A percentile compares a stretch with the other conserved stretches of the same genome.
These are phyloP conservation scores for Pythium dissimile DNA, from an alignment of 352 stramenopile species.

Conservation along the genomic window DNA sequence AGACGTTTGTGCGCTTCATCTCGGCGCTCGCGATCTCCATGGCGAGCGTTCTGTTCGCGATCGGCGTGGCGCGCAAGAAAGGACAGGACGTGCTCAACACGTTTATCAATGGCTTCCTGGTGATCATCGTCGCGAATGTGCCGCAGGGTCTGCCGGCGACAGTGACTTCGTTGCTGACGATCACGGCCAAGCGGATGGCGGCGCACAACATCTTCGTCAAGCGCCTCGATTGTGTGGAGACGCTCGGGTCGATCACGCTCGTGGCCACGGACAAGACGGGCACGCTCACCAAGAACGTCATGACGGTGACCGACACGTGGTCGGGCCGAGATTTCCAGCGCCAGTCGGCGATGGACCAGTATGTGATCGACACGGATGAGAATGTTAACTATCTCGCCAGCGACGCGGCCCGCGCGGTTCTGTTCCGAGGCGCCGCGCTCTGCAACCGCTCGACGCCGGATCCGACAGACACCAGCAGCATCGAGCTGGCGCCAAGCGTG, in stretches of 20 bases:
- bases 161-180: constrained; percentile 84
- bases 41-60: constrained; percentile 26
- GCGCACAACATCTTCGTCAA: constrained; percentile 89
- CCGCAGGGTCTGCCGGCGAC: constrained; percentile 90
- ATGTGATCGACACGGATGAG: constrained; percentile 36
- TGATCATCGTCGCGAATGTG: constrained; percentile 62
- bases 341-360: constrained; percentile 25
- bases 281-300: constrained; percentile 84
- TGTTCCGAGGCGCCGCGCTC: constrained; percentile 33
- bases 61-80: constrained; percentile 30
- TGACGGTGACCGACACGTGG: constrained; percentile 53
- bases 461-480: not conserved
- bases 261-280: constrained; percentile 93
- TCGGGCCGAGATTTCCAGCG: constrained; percentile 26
- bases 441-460: constrained; percentile 43
- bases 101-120: constrained; percentile 46
- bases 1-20: constrained; percentile 45
- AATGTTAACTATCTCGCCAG: constrained; percentile 27
- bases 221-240: constrained; percentile 85
- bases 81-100: constrained; percentile 33
- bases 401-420: constrained; percentile 24
- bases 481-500: not conserved
- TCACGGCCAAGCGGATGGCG: constrained; percentile 77
- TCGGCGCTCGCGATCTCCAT: constrained; percentile 31
- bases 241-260: constrained; percentile 84